Percentiles rank a stretch among this genome's conserved stretches.
phyloP scores from a whole-genome alignment of 352 stramenopile species.

The Globisporangium iwayamae region DNA sequence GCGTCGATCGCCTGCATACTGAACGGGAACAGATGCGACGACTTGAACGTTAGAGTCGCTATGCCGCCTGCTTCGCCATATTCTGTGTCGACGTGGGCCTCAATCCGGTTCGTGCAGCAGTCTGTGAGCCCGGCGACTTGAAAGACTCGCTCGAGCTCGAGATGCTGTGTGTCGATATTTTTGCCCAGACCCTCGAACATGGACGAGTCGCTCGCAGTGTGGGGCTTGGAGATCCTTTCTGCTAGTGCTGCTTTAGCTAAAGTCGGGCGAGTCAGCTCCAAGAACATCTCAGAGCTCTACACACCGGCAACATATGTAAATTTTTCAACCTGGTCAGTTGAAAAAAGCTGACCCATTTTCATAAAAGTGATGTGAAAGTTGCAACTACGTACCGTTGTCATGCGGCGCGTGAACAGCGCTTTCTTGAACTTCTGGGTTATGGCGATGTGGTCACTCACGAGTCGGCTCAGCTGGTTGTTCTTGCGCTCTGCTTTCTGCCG shows the following conservation, averaged over 20 bases:
- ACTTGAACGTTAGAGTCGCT: constrained; percentile 9
- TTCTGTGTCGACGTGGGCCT: not conserved
- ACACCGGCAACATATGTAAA: not conserved
- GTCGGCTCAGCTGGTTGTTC: not conserved
- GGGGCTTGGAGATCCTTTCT: not conserved
- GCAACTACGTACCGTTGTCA: not conserved
- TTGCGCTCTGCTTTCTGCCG: not conserved
- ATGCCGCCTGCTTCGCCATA: not conserved
- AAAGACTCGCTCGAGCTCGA: constrained; percentile 11
- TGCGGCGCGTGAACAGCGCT: not conserved
- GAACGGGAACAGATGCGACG: constrained; percentile 12
- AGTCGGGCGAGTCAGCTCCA: not conserved
- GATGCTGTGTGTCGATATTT: constrained; percentile 11
- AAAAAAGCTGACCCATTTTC: too few species aligned
- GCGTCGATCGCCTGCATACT: constrained; percentile 5
- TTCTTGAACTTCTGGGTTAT: not conserved
- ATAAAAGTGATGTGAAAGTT: too few species aligned
- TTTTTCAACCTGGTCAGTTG: too few species aligned
- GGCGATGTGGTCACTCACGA: not conserved
- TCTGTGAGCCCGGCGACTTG: not conserved
- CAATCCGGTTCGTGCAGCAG: not conserved
- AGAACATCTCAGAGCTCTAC: not conserved
- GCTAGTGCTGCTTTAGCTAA: not conserved
- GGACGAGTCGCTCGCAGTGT: not conserved
- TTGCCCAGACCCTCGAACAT: not conserved